These are phyloP conservation scores for Fusarium keratoplasticum DNA, from an alignment of 2,329 filamentous ascomycete genomes.

Conservation along the genomic window DNA sequence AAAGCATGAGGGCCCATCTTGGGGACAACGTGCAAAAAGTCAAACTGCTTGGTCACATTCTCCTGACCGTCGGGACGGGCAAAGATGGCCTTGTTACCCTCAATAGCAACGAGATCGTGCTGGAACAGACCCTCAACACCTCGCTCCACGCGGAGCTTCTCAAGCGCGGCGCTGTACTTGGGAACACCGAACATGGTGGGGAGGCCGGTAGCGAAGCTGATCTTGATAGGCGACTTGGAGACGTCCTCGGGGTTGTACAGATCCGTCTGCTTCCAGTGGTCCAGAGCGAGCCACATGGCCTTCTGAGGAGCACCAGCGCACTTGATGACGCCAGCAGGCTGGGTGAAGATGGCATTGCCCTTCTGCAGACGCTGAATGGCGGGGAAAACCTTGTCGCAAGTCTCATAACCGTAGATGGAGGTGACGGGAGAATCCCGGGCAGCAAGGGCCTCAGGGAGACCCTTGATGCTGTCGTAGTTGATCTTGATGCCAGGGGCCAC, in stretches of 20 bases:
- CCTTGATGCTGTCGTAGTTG: constrained; percentile 63
- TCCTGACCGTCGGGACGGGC: constrained; percentile 56
- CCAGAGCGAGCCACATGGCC: constrained; percentile 71
- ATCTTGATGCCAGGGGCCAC: constrained; percentile 69
- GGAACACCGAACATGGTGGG: constrained; percentile 70
- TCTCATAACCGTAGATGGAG: constrained; percentile 68
- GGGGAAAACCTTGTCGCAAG: constrained; percentile 63
- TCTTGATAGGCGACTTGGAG: constrained; percentile 58
- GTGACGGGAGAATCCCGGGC: constrained; percentile 62
- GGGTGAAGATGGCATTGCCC: constrained; percentile 69
- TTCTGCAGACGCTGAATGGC: constrained; percentile 60
- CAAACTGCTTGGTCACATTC: constrained; percentile 60
- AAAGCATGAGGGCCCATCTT: constrained; percentile 70
- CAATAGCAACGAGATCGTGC: constrained; percentile 65
- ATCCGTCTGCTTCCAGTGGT: constrained; percentile 67
- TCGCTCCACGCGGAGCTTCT: constrained; percentile 64
- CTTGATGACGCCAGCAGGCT: constrained; percentile 68
- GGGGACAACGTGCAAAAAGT: constrained; percentile 67
- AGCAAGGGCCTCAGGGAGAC: constrained; percentile 66
- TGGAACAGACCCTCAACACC: constrained; percentile 69
- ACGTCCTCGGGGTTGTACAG: constrained; percentile 58
- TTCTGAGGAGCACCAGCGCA: constrained; percentile 73
- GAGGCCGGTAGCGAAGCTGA: constrained; percentile 67
- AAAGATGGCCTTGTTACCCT: constrained; percentile 66
- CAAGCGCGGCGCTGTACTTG: constrained; percentile 67